These are phyloP conservation scores for Russula emetica DNA, from an alignment of 768 basidiomycete species.

Conservation along the genomic window DNA sequence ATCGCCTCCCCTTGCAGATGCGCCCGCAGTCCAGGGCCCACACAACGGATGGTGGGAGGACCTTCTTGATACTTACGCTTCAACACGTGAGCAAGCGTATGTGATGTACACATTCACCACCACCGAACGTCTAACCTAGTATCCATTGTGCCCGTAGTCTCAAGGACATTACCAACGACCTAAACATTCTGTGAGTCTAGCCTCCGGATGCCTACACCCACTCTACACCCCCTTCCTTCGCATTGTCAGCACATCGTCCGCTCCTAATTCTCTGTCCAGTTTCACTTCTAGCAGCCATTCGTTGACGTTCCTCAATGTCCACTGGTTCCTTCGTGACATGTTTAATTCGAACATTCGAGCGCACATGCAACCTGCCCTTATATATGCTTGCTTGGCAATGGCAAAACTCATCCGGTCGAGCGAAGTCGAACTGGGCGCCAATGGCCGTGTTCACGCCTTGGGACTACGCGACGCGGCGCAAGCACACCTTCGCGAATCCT, in stretches of 20 bases:
- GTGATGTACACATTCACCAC: slow-evolving; percentile 25
- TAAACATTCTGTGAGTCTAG: slow-evolving; percentile 49
- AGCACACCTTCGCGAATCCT: slow-evolving; percentile 48
- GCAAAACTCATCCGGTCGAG: slow-evolving; percentile 70
- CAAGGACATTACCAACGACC: slow-evolving; percentile 47
- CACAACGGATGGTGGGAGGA: slow-evolving; percentile 47
- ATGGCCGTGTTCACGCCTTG: slow-evolving; percentile 55
- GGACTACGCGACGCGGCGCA: slow-evolving; percentile 56
- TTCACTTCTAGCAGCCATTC: slow-evolving; percentile 60
- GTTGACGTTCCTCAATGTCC: slow-evolving; percentile 64
- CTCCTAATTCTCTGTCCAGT: slow-evolving; percentile 37
- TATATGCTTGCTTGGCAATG: slow-evolving; percentile 65
- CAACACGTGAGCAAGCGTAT: slow-evolving; percentile 43
- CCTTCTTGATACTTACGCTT: slow-evolving; percentile 42
- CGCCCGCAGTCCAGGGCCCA: slow-evolving; percentile 35
- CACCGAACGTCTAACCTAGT: slow-evolving; percentile 1
- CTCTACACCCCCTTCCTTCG: not conserved
- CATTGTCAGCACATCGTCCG: not conserved
- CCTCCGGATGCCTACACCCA: not conserved
- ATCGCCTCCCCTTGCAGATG: slow-evolving; percentile 24
- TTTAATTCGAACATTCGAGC: slow-evolving; percentile 49
- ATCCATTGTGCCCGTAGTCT: slow-evolving; percentile 36
- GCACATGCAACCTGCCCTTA: slow-evolving; percentile 64
- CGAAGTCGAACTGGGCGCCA: slow-evolving; percentile 51
- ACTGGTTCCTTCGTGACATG: slow-evolving; percentile 50